phyloP scores from a whole-genome alignment of 2,329 filamentous ascomycete genomes.

The Xylaria sp. region DNA sequence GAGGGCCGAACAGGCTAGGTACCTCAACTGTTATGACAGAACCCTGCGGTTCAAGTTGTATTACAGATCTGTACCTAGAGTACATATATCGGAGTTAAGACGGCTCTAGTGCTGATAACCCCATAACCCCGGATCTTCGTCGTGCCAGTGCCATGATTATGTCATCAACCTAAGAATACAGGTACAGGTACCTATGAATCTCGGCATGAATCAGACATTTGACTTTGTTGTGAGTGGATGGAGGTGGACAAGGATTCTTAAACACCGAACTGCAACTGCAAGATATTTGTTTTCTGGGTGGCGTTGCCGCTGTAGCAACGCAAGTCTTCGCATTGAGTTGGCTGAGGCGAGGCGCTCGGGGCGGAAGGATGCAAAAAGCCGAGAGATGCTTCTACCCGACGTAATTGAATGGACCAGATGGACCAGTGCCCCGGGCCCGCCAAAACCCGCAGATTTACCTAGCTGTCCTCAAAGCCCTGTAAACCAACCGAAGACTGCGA shows the following conservation, averaged over 20 bases:
- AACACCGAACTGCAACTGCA: no score
- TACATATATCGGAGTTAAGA: conserved; percentile 9
- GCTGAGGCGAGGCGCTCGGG: no score
- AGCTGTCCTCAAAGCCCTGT: conserved; percentile 1
- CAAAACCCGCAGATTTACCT: not conserved
- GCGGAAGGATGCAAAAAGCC: conserved; percentile 24
- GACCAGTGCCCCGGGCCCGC: conserved; percentile 13
- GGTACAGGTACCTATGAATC: not conserved
- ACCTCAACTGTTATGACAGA: no score
- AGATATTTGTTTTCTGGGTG: no score
- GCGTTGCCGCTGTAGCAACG: no score
- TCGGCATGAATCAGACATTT: no score
- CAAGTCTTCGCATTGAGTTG: no score
- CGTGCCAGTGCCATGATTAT: not conserved
- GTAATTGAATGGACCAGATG: conserved; percentile 2
- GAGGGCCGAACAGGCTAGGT: no score
- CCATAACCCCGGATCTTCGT: conserved; percentile 7
- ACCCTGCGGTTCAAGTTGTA: no score
- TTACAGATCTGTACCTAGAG: no score
- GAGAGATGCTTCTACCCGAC: conserved; percentile 2
- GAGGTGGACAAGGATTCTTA: no score
- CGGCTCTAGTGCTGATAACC: conserved; percentile 5
- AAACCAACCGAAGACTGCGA: conserved; percentile 11
- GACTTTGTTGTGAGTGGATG: no score
- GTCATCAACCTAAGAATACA: not conserved